phyloP scores from a whole-genome alignment of 2,329 filamentous ascomycete genomes.

The Rhexocercosporidium sp. region DNA sequence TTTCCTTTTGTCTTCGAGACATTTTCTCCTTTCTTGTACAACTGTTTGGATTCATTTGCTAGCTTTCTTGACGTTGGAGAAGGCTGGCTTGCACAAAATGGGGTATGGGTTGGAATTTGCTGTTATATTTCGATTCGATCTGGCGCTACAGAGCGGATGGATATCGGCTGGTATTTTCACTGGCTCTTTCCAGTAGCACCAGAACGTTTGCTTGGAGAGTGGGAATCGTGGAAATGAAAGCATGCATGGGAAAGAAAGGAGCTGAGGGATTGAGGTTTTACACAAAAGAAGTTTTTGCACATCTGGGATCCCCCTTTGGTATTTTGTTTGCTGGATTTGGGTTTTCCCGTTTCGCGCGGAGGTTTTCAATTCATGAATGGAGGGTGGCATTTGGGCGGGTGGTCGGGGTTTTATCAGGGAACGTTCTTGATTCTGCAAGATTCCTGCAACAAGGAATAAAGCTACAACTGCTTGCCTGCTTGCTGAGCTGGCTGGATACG shows the following conservation, averaged over 20 bases:
- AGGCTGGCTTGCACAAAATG: conserved; percentile 41
- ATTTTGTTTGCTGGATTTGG: conserved; percentile 11
- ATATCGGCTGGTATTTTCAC: conserved; percentile 6
- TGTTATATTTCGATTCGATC: conserved; percentile 17
- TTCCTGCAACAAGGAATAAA: conserved; percentile 10
- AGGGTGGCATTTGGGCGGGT: background rate
- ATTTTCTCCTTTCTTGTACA: conserved; percentile 45
- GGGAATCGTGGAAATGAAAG: conserved; percentile 14
- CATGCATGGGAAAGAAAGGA: conserved; percentile 16
- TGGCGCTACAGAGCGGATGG: conserved; percentile 9
- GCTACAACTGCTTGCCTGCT: conserved; percentile 2
- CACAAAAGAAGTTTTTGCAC: conserved; percentile 15
- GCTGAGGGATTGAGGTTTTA: conserved; percentile 11
- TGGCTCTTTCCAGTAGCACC: conserved; percentile 5
- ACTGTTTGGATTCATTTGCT: conserved; percentile 35
- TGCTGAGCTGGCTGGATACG: conserved; percentile 15
- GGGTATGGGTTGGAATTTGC: conserved; percentile 32
- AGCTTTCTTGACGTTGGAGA: conserved; percentile 32
- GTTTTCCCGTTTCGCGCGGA: background rate
- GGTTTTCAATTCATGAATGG: background rate
- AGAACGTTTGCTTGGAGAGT: conserved; percentile 1
- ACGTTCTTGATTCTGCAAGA: conserved; percentile 14
- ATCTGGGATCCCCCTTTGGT: conserved; percentile 16
- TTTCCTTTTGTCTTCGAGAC: conserved; percentile 35
- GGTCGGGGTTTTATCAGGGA: background rate